phyloP scores from a whole-genome alignment of 192 early-diverging fungal genomes.

The Backusella sp. region DNA sequence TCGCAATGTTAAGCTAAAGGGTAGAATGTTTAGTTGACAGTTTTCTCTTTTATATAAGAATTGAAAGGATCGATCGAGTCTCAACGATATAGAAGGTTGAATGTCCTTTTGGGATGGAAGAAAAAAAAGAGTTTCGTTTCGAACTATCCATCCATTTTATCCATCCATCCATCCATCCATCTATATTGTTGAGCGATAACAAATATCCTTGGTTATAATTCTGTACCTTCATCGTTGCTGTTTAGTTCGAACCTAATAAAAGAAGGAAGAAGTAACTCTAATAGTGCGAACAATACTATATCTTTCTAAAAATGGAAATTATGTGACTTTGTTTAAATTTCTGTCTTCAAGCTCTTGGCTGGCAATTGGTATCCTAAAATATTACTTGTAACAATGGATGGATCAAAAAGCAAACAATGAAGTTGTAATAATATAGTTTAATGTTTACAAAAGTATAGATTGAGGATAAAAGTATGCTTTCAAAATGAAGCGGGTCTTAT shows the following conservation, averaged over 20 bases:
- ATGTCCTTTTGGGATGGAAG: not conserved
- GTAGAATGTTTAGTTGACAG: conserved; percentile 5
- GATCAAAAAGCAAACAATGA: too few relatives aligned
- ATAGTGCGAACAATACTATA: not conserved
- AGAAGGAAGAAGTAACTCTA: conserved; percentile 1
- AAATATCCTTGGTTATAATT: not conserved
- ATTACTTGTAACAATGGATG: too few relatives aligned
- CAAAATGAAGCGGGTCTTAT: too few relatives aligned
- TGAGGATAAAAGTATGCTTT: too few relatives aligned
- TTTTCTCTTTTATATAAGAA: not conserved
- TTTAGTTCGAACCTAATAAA: not conserved
- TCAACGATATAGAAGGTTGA: not conserved
- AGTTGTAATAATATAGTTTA: too few relatives aligned
- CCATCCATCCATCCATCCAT: not conserved
- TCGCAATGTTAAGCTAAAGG: conserved; percentile 94
- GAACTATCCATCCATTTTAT: not conserved
- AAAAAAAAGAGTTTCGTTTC: not conserved
- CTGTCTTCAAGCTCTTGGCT: too few relatives aligned
- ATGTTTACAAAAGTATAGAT: too few relatives aligned
- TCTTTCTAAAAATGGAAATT: not conserved
- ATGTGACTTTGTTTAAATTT: not conserved
- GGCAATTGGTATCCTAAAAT: too few relatives aligned
- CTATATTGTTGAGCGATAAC: not conserved
- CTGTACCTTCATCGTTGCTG: conserved; percentile 1
- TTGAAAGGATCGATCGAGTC: not conserved